A percentile compares a stretch with the other conserved stretches of the same genome.
Evolutionary conservation across 2,329 filamentous ascomycete genomes (phyloP).

Genomic region (Alternaria triticina): DNA sequence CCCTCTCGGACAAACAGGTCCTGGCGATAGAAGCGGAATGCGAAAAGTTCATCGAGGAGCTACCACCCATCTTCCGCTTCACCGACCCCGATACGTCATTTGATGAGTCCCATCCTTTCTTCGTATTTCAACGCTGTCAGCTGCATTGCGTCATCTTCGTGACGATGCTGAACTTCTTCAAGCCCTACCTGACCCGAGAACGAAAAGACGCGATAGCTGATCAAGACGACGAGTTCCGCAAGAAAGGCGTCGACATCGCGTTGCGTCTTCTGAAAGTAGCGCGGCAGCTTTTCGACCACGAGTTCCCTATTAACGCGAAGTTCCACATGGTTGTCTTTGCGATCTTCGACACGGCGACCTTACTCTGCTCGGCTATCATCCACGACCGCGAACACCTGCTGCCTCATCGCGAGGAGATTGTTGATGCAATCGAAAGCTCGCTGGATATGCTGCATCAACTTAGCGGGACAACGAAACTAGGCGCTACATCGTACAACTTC

Average conservation of each 20-base stretch:
- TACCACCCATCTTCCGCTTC: conserved; percentile 53
- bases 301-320: conserved; percentile 56
- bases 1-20: conserved; percentile 31
- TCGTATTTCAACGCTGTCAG: conserved; percentile 56
- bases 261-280: conserved; percentile 53
- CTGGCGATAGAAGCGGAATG: conserved; percentile 43
- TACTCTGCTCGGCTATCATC: conserved; percentile 59
- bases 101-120: conserved; percentile 53
- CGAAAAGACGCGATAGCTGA: conserved; percentile 32
- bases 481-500: conserved; percentile 39
- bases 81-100: conserved; percentile 51
- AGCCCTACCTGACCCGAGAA: conserved; percentile 53
- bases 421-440: conserved; percentile 47
- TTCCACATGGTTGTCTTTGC: conserved; percentile 59
- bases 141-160: conserved; percentile 55
- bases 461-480: conserved; percentile 36
- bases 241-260: conserved; percentile 53
- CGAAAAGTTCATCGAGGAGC: conserved; percentile 52
- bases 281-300: conserved; percentile 52
- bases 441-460: conserved; percentile 41
- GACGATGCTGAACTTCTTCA: conserved; percentile 56
- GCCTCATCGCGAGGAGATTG: conserved; percentile 51
- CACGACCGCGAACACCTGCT: conserved; percentile 56
- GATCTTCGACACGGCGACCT: conserved; percentile 60
- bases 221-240: conserved; percentile 49